Conservation (phyloP, 169 alveolate genomes). For the Perkinsus marinus region DNA sequence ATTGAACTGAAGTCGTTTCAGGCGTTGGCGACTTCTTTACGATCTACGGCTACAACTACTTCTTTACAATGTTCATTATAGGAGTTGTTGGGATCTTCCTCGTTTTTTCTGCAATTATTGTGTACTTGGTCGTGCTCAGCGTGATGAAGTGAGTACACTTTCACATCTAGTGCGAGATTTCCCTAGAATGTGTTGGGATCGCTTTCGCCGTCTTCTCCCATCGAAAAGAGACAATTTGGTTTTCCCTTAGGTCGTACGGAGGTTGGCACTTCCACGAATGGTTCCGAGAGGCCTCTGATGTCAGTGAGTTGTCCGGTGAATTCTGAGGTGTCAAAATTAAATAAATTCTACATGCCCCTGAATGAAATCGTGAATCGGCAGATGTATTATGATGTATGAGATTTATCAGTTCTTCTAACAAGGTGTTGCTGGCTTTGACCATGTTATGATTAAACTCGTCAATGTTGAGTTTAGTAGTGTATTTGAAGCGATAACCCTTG, state of each 20-base stretch:
- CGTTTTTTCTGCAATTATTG: background rate
- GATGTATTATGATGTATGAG: background rate
- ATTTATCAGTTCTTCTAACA: background rate
- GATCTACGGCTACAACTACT: background rate
- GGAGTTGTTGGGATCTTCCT: background rate
- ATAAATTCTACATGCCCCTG: background rate
- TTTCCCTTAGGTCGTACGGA: background rate
- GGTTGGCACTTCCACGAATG: background rate
- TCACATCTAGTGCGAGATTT: too few species aligned
- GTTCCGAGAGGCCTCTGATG: background rate
- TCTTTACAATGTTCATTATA: background rate
- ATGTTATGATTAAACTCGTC: too few species aligned
- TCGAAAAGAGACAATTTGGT: background rate
- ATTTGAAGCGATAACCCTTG: background rate
- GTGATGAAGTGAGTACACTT: background rate
- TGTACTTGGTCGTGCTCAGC: background rate
- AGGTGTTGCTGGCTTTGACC: too few species aligned
- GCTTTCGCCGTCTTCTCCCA: too few species aligned
- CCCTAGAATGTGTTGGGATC: too few species aligned
- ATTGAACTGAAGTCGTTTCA: background rate
- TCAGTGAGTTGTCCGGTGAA: background rate
- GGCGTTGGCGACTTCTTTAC: background rate
- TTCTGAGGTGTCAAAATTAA: background rate
- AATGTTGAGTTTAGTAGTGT: background rate
- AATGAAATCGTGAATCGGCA: background rate